Conservation (phyloP, 106 monocot genomes). For the Dendrobium chrysotoxum region DNA sequence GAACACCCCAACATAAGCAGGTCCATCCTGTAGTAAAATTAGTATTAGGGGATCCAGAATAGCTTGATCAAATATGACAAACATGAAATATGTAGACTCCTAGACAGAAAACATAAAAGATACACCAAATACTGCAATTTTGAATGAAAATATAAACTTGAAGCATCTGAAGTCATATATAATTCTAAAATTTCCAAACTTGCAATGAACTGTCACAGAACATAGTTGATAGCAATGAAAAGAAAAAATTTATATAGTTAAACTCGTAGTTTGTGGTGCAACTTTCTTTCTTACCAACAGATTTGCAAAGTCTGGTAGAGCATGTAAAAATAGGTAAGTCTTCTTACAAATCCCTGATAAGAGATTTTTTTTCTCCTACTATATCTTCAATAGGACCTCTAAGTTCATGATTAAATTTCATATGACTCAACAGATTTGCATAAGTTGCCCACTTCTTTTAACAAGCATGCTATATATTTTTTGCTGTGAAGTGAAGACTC, state of each 20-base stretch:
- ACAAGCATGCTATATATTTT: too few relatives aligned
- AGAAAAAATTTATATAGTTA: not conserved
- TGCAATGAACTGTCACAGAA: not conserved
- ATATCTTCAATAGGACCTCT: too few relatives aligned
- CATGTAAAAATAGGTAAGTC: too few relatives aligned
- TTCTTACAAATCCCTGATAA: too few relatives aligned
- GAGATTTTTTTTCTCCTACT: too few relatives aligned
- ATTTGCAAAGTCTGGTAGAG: too few relatives aligned
- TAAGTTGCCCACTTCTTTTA: too few relatives aligned
- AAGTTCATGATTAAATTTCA: too few relatives aligned
- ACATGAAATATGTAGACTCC: not conserved
- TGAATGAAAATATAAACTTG: not conserved
- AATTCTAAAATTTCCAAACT: not conserved
- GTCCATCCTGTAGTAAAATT: conserved; percentile 67
- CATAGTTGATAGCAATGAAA: not conserved
- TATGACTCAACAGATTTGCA: too few relatives aligned
- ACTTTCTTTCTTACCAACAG: not conserved
- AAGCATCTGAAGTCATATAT: not conserved
- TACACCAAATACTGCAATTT: not conserved
- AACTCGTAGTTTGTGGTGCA: not conserved
- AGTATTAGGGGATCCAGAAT: not conserved
- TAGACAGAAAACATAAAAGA: not conserved
- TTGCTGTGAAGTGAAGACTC: too few relatives aligned
- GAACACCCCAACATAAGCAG: conserved; percentile 67
- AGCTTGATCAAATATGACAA: not conserved